These are phyloP conservation scores for Lycium ferocissimum DNA, from an alignment of 257 asterid genomes.

Conservation along the genomic window DNA sequence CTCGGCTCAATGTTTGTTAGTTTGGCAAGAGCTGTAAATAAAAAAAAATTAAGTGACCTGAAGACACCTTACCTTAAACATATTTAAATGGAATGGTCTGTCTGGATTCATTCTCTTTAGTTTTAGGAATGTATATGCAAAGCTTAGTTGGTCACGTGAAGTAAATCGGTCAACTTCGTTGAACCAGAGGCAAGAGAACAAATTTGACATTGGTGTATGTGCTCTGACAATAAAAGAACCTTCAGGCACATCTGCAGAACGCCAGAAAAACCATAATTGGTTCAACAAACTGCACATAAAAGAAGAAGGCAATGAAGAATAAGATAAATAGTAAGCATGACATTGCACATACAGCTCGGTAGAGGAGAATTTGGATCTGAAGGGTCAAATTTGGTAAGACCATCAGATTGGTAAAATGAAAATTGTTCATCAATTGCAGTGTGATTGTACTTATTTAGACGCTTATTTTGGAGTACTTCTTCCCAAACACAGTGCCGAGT, in stretches of 20 bases:
- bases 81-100: slow-evolving; percentile 61
- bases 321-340: slow-evolving; percentile 26
- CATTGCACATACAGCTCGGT: slow-evolving; percentile 76
- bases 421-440: slow-evolving; percentile 86
- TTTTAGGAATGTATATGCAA: slow-evolving; percentile 85
- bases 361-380: slow-evolving; percentile 66
- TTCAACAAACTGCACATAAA: slow-evolving; percentile 20
- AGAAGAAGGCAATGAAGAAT: slow-evolving; percentile 26
- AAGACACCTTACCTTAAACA: slow-evolving; percentile 76
- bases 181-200: slow-evolving; percentile 96
- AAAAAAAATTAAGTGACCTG: slow-evolving; percentile 14
- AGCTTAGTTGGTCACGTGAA: slow-evolving; percentile 94
- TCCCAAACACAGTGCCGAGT: slow-evolving; percentile 96
- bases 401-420: slow-evolving; percentile 76
- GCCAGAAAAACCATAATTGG: slow-evolving; percentile 25
- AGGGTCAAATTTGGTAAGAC: slow-evolving; percentile 79
- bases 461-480: slow-evolving; percentile 88
- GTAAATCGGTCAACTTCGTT: slow-evolving; percentile 89
- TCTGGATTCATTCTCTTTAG: slow-evolving; percentile 74
- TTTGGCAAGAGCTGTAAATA: neutral
- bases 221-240: slow-evolving; percentile 94
- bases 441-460: slow-evolving; percentile 84
- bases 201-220: slow-evolving; percentile 86
- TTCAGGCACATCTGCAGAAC: slow-evolving; percentile 78
- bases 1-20: neutral